Evolutionary conservation across 164 flowering plant genomes (phyloP).

Genomic region (Umbellularia californica): DNA sequence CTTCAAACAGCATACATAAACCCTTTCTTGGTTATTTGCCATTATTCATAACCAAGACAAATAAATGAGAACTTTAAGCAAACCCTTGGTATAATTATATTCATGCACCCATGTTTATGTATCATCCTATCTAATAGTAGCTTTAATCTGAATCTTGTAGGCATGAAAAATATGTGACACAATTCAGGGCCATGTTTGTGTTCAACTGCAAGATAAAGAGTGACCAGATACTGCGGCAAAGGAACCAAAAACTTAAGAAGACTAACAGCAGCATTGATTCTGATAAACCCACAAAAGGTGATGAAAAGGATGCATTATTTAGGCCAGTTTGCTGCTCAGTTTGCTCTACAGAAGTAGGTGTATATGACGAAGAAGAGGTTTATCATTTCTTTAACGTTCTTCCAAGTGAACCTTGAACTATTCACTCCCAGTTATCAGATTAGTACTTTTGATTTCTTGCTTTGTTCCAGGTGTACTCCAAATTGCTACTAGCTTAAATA

Average conservation of each 20-base stretch:
- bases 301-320: slow-evolving; percentile 23
- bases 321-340: slow-evolving; percentile 62
- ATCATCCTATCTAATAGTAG: neutral
- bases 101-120: neutral
- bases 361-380: slow-evolving; percentile 67
- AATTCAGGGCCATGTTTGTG: slow-evolving; percentile 74
- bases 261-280: slow-evolving; percentile 23
- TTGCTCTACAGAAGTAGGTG: slow-evolving; percentile 77
- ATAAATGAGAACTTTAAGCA: no score
- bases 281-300: slow-evolving; percentile 11
- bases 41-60: no score
- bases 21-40: no score
- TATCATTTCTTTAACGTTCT: slow-evolving; percentile 80
- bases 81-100: no score
- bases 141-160: slow-evolving; percentile 30
- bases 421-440: neutral
- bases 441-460: neutral
- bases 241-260: slow-evolving; percentile 16
- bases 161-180: slow-evolving; percentile 73
- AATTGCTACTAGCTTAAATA: neutral
- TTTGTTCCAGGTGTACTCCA: neutral
- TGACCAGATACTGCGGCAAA: slow-evolving; percentile 21
- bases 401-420: slow-evolving; percentile 58
- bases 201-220: slow-evolving; percentile 54
- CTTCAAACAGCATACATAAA: no score